Base-by-base conservation (phyloP, 495 filamentous ascomycete genomes). In the Aspergillus carlsbadensis region DNA sequence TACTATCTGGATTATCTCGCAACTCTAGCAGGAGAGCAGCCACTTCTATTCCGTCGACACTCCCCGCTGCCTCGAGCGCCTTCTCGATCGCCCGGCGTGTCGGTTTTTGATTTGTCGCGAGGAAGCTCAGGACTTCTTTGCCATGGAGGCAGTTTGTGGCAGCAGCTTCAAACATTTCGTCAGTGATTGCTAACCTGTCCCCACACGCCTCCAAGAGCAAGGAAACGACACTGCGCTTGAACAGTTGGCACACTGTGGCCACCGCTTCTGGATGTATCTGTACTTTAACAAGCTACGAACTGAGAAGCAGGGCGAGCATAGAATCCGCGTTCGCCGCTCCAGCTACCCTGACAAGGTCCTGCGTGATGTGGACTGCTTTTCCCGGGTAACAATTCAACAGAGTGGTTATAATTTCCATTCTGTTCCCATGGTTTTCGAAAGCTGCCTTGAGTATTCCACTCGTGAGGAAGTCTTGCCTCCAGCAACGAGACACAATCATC, bases 131-230 rank as follows among this genome's bases (percentile, higher is more conserved):
- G 10, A 52, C 17, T 8, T 52, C 34, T 39, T 52, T 40, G 22
- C 33, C 34, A 40, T 52, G 34, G n/a, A 40, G 21, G 13, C 31
- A 52, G n/a, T 52, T 52, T 6, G 15, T 37, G 21, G 34, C 48
- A 7, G 48, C 48, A 39, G 48, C 34, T 40, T 37, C 2, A 24
- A 52, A 10, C 14, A 21, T n/a, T 14, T 52, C 31, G 14, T 52
- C 48, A 11, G 15, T 52, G 34, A 52, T 24, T 14, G 18, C 17
- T 14, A 44, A 3, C 17, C 10, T 6, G 21, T 22, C 18, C 11
- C 41, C 41, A 21, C 26, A 21, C 6, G 6, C 7, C 6, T 6
- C 17, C 8, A 44, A 10, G 13, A 44, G 41, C 41, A 24, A 26
- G 7, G 41, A 44, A 22, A 44, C 20, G 26, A 44, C 6, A 11